These are phyloP conservation scores for Thraustochytrium sp. DNA, from an alignment of 352 stramenopile species.

Conservation along the genomic window DNA sequence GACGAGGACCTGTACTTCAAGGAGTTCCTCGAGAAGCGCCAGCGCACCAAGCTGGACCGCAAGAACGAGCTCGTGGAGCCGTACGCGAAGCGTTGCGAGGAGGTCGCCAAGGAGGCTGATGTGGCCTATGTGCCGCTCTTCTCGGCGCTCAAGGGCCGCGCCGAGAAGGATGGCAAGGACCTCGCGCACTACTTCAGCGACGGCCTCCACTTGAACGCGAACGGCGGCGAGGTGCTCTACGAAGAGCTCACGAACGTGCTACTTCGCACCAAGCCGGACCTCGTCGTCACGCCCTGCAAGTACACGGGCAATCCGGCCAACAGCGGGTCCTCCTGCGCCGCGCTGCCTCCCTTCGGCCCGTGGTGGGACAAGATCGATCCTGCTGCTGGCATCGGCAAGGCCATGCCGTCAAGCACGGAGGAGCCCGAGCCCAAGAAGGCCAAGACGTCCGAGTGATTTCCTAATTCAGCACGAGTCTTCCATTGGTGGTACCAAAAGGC, in stretches of 20 bases:
- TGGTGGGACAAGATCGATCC: slow-evolving; percentile 32
- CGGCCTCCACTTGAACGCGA: slow-evolving; percentile 40
- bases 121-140: background rate
- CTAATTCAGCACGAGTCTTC: background rate
- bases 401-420: background rate
- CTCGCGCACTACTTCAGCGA: background rate
- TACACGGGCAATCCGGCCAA: slow-evolving; percentile 14
- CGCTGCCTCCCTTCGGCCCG: background rate
- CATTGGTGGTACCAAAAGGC: too few species aligned
- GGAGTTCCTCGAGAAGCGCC: background rate
- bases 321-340: background rate
- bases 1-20: slow-evolving; percentile 15
- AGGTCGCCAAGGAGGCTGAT: background rate
- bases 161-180: background rate
- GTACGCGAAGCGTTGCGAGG: background rate
- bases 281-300: background rate
- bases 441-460: background rate
- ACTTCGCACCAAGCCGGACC: background rate
- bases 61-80: background rate
- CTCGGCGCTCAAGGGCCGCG: background rate
- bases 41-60: background rate
- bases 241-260: background rate
- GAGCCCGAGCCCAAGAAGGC: background rate
- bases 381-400: background rate
- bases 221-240: slow-evolving; percentile 24